Evolutionary conservation across 495 filamentous ascomycete genomes (phyloP).

Genomic region (Penicillium tannophilum): DNA sequence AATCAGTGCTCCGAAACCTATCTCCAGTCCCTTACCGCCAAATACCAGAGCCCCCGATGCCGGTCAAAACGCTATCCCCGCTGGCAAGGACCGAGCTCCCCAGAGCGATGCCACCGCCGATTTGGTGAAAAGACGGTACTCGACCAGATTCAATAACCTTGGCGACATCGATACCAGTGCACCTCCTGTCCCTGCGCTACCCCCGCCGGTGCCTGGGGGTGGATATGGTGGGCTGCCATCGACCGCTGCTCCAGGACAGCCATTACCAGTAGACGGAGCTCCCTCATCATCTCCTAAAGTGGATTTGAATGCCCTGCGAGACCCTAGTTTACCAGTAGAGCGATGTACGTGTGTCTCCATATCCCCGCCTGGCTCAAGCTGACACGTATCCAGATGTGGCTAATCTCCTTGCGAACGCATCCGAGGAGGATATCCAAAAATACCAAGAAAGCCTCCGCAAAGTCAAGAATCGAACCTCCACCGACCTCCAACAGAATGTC

Average conservation of each 20-base stretch:
- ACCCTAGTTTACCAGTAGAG: slow-evolving; percentile 75
- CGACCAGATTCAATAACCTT: slow-evolving; percentile 80
- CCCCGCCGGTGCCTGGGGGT: slow-evolving; percentile 47
- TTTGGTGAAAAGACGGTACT: slow-evolving; percentile 92
- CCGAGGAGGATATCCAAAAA: slow-evolving; percentile 88
- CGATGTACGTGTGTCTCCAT: slow-evolving; percentile 43
- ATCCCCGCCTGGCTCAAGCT: slow-evolving; percentile 4
- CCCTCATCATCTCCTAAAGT: slow-evolving; percentile 48
- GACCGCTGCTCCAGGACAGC: slow-evolving; percentile 48
- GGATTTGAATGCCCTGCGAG: slow-evolving; percentile 73
- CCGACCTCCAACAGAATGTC: slow-evolving; percentile 92
- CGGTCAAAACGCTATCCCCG: slow-evolving; percentile 26
- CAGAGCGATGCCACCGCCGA: slow-evolving; percentile 71
- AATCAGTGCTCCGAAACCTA: slow-evolving; percentile 84
- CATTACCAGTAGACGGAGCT: slow-evolving; percentile 37
- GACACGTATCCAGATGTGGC: slow-evolving; percentile 63
- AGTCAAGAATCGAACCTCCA: slow-evolving; percentile 78
- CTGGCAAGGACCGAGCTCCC: slow-evolving; percentile 34
- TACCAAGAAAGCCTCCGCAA: slow-evolving; percentile 77
- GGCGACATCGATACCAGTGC: slow-evolving; percentile 68
- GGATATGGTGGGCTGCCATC: slow-evolving; percentile 46
- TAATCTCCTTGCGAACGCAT: slow-evolving; percentile 79
- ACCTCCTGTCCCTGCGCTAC: slow-evolving; percentile 65
- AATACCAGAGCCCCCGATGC: slow-evolving; percentile 34
- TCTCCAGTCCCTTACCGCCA: slow-evolving; percentile 62